phyloP scores from a whole-genome alignment of 208 protist genomes.

The Acanthamoeba culbertsoni region DNA sequence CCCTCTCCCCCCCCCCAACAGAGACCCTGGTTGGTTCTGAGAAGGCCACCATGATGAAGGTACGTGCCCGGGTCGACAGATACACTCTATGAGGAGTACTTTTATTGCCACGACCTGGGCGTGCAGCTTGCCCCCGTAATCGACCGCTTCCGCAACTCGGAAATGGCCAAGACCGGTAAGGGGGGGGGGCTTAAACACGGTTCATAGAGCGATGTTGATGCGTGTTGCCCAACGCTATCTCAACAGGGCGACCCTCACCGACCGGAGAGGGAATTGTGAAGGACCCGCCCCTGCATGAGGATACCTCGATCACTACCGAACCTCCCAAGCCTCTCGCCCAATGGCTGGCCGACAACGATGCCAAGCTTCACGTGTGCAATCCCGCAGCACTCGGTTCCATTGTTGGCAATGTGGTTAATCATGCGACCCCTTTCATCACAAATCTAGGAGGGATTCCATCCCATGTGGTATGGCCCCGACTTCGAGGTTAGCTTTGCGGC shows the following conservation, averaged over 20 bases:
- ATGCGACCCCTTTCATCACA: not conserved
- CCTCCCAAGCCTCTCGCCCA: not conserved
- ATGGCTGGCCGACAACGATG: not conserved
- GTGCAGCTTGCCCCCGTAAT: slow-evolving; percentile 70
- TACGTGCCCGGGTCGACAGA: slow-evolving; percentile 15
- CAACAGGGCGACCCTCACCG: not conserved
- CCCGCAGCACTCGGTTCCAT: not conserved
- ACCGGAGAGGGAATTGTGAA: slow-evolving; percentile 10
- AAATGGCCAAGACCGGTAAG: slow-evolving; percentile 18
- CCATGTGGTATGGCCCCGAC: not conserved
- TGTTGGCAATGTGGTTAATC: not conserved
- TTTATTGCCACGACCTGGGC: slow-evolving; percentile 70
- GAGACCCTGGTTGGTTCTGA: not conserved
- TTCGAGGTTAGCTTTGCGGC: not conserved
- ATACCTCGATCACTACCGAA: not conserved
- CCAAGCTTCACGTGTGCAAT: not conserved
- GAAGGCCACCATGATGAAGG: not conserved
- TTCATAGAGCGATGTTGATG: too few relatives aligned
- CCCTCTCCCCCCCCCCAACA: not conserved
- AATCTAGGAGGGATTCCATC: not conserved
- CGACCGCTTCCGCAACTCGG: slow-evolving; percentile 48
- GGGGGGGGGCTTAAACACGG: not conserved
- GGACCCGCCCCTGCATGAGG: not conserved
- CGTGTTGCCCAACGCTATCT: not conserved
- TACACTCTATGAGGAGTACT: slow-evolving; percentile 65